phyloP scores from a whole-genome alignment of 495 filamentous ascomycete genomes.

The Podospora conica region DNA sequence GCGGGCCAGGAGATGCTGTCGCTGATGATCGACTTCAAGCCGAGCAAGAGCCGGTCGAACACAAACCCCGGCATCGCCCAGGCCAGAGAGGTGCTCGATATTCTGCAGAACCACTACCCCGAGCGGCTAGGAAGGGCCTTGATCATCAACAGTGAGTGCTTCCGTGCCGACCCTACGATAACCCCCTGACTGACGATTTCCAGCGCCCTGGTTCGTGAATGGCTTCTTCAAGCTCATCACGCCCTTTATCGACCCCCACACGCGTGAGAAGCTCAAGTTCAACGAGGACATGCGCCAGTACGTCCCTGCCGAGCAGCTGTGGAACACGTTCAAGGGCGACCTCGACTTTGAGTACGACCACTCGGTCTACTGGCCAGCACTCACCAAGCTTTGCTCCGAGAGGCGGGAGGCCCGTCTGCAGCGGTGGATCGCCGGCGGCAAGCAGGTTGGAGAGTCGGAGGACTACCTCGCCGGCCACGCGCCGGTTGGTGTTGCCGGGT shows the following conservation, averaged over 20 bases:
- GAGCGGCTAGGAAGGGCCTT: constrained; percentile 85
- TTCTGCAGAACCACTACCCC: constrained; percentile 91
- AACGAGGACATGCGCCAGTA: constrained; percentile 77
- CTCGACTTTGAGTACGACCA: constrained; percentile 86
- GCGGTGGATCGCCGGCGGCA: constrained; percentile 74
- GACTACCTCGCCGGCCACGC: constrained; percentile 51
- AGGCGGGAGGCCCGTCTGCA: constrained; percentile 51
- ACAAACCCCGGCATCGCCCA: constrained; percentile 69
- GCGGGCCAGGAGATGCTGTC: constrained; percentile 79
- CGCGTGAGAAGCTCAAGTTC: constrained; percentile 88
- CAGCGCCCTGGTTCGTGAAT: constrained; percentile 81
- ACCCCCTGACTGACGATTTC: constrained; percentile 6
- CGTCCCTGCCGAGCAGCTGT: constrained; percentile 71
- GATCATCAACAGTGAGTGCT: constrained; percentile 77
- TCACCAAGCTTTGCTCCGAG: constrained; percentile 59
- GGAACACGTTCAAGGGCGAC: constrained; percentile 60
- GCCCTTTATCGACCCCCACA: constrained; percentile 91
- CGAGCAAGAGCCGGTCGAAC: constrained; percentile 59
- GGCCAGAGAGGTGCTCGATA: constrained; percentile 72
- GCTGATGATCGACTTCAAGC: constrained; percentile 80
- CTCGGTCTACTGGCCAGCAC: constrained; percentile 77
- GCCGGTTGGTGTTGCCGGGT: constrained; percentile 18
- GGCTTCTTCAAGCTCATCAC: constrained; percentile 93
- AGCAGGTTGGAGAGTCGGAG: constrained; percentile 77
- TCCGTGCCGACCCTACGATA: not conserved